Base-by-base conservation (phyloP, 306 rosid genomes). In the Crotalaria pallida region DNA sequence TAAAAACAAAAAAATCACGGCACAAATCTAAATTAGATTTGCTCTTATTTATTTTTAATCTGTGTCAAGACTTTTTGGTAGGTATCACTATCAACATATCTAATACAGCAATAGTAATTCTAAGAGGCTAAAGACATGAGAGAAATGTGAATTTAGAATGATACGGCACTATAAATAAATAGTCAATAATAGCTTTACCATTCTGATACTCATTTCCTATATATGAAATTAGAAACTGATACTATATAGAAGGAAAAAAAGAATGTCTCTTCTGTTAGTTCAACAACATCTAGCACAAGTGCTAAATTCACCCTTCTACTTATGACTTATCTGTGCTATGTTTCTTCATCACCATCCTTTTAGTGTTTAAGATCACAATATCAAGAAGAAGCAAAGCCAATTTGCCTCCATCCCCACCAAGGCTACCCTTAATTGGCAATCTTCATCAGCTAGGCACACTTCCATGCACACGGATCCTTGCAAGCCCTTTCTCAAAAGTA, bases 381-480 rank as follows among this genome's bases (percentile, higher is more conserved):
- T n/a, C n/a, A n/a, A 73, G 31, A 70, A 63, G 17, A 31, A 40
- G 18, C 24, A 64, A 53, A 26, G 3, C n/a, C 4, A 77, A 79
- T 13, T 6, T 71, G 1, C 84, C 84, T 1, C 85, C 82, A 3
- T 86, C 79, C 2, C 89, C 84, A 12, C 72, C 84, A 13, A 71
- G 56, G 22, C 63, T 84, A 5, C 84, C 85, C 0, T 7, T 77
- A 0, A 82, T 80, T 5, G 87, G 79, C 58, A 53, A 74, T 26
- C 65, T 74, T 13, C 79, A 74, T 26, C 79, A 74, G 10, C 21
- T 64, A 26, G 66, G 66, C 10, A 2, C 50, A 18, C 18, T 52
- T 1, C 66, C 45, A n/a, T n/a, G n/a, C n/a, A 10, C 58, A 74
- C 10, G 50, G n/a, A 1, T 64, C 79, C 21, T 49, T 74, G 36